Evolutionary conservation across 192 early-diverging fungal genomes (phyloP), one percentile per base, ranked within the genome.

Genomic region (Mortierella alpina): DNA sequence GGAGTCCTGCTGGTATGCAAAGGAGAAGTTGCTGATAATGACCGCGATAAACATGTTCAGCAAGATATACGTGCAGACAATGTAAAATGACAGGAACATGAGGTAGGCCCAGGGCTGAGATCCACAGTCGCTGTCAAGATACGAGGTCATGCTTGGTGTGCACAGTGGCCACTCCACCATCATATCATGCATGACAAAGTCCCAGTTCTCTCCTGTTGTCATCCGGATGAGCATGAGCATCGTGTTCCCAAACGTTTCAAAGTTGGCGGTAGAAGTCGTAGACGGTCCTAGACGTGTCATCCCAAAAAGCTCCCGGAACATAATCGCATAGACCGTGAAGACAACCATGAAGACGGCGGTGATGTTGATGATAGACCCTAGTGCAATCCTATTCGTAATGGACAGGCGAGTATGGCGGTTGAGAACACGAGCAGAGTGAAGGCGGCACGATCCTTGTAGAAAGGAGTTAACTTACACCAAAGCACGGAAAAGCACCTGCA

Each of bases 31-130:
- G 60, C 89, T 88, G 47, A 84, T 70, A 23, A 90, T 88, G 46
- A 90, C 87, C 39, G 84, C 89, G 52, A 89, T 84, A 73, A 90
- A 89, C 70, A 90, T 88, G 68, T 84, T 84, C 1, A 83, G 77
- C 51, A 90, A 84, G 50, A 90, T 89, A 56, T 90, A 90, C 72
- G 89, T 90, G 48, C 88, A 90, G 14, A 90, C 73, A 54, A 90
- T 84, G 66, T 90, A 89, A 72, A 88, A 90, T 0, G 87, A 82
- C 6, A 89, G 49, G 46, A 90, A 90, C 55, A 90, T 64, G 23
- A 86, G 75, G 59, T 87, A 90, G 5, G 88, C 82, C 89, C 88
- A 89, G 3, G 73, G 11, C 6, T 47, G 40, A 12, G 84, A 87
- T 9, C 89, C 89, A 65, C 89, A 90, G 64, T 90, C 89, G 8